Evolutionary conservation across 2,329 filamentous ascomycete species (phyloP), one percentile per base, ranked within the genome.

Genomic region (Teratosphaeria epicoccoides): DNA sequence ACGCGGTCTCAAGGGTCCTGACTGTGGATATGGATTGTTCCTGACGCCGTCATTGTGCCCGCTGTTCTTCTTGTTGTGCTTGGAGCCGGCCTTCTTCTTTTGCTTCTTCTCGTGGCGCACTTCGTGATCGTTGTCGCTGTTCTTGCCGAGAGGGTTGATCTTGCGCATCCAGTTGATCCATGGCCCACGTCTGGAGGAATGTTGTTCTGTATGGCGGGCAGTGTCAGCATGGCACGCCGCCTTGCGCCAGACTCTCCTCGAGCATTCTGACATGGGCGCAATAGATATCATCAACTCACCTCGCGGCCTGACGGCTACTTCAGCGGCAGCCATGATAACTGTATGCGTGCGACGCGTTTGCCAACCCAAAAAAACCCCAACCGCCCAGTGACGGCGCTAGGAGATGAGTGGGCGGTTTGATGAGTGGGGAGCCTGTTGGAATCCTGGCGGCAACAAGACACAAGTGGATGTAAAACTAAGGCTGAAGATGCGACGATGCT

Each of bases 81-180:
- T 66, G 49, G 55, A 57, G 33, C 46, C 57, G 45, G 54, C 57
- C 24, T 52, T 64, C 61, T 74, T 72, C 64, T 73, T 74, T 56
- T 66, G 67, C 50, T 69, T 58, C 51, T 52, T 48, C 24, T 59
- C 54, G 14, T 59, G 64, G 25, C 44, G 44, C 6, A 28, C 20
- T 14, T 46, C 44, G 28, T 22, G 22, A 22, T 24, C 46, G 14
- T 75, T 70, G 54, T 81, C 77, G 57, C 79, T 81, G 26, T 83
- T 85, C 70, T 95, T 96, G 12, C 25, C 25, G 71, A 95, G 84
- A 68, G 85, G 91, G 55, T 89, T 84, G 52, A 97, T 80, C 65
- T 90, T 90, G 76, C 90, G 95, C 76, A 98, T 88, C 86, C 91
- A 94, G 60, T 84, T 87, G 46, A 90, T 81, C 67, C 97, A 97